Conservation (phyloP, 1,284 basidiomycete genomes). For the Melampsora medusae region DNA sequence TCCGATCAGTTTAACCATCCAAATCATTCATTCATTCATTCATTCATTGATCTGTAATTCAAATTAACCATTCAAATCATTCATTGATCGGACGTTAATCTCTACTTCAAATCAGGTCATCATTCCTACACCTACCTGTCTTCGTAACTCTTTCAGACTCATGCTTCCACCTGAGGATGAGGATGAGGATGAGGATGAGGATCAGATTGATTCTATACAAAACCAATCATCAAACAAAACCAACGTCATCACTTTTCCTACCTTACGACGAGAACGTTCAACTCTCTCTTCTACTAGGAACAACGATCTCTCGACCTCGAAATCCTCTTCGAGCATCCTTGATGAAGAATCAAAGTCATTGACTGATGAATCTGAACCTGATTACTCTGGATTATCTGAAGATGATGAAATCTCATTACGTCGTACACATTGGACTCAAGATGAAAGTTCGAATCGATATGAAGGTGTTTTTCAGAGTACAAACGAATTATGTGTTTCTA, state of each 20-base stretch:
- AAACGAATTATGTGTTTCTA: slow-evolving; percentile 14
- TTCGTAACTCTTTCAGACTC: slow-evolving; percentile 33
- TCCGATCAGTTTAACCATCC: too few relatives aligned
- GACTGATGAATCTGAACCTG: slow-evolving; percentile 44
- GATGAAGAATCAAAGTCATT: slow-evolving; percentile 21
- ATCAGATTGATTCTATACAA: background rate
- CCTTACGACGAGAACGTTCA: slow-evolving; percentile 27
- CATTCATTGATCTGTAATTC: too few relatives aligned
- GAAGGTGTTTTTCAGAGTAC: slow-evolving; percentile 44
- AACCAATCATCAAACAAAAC: background rate
- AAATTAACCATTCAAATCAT: background rate
- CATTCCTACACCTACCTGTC: slow-evolving; percentile 33
- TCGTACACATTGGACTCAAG: slow-evolving; percentile 19
- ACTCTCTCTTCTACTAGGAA: slow-evolving; percentile 11
- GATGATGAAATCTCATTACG: slow-evolving; percentile 2
- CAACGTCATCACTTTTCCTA: slow-evolving; percentile 27
- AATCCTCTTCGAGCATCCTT: slow-evolving; percentile 7
- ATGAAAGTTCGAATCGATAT: slow-evolving; percentile 26
- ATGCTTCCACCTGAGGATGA: slow-evolving; percentile 6
- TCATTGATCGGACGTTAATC: too few relatives aligned
- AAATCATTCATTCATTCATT: too few relatives aligned
- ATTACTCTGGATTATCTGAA: slow-evolving; percentile 22
- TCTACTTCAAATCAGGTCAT: slow-evolving; percentile 32
- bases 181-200: background rate
- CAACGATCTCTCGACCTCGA: background rate